Evolutionary conservation across 164 flowering plant genomes (phyloP).

Genomic region (Amborella trichopoda): DNA sequence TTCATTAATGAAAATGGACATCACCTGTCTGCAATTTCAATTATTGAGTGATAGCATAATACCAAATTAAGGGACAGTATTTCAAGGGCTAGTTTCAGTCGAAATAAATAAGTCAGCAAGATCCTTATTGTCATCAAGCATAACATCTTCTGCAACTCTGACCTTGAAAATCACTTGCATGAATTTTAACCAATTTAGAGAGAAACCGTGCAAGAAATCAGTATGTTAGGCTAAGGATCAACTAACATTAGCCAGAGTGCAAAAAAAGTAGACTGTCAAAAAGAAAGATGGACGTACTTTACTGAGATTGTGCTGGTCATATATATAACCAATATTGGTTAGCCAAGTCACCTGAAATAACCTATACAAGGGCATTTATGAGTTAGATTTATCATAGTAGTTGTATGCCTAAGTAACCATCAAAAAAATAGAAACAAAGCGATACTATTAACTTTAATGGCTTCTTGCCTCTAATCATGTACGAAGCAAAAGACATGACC

Average conservation of each 20-base stretch:
- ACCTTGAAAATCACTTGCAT: too few species aligned
- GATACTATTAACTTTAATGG: background rate
- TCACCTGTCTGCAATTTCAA: too few species aligned
- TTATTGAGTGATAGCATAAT: too few species aligned
- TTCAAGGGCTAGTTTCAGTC: too few species aligned
- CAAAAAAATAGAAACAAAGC: too few species aligned
- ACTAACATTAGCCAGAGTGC: background rate
- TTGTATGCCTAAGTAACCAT: background rate
- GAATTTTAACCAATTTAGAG: too few species aligned
- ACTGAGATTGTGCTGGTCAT: conserved; percentile 58
- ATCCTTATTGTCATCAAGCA: too few species aligned
- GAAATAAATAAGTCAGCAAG: too few species aligned
- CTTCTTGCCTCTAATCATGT: background rate
- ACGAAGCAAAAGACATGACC: background rate
- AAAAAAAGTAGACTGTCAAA: background rate
- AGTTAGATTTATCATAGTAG: background rate
- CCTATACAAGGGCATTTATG: conserved; percentile 40
- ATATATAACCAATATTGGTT: conserved; percentile 70
- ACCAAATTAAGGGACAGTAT: too few species aligned
- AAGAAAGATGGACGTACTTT: conserved; percentile 50
- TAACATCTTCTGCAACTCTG: too few species aligned
- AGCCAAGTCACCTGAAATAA: conserved; percentile 92
- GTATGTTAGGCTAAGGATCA: background rate
- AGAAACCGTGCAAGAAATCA: too few species aligned
- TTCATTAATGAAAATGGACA: too few species aligned